These are phyloP conservation scores for Euphorbia celastroides DNA, from an alignment of 441 rosid species.

Conservation along the genomic window DNA sequence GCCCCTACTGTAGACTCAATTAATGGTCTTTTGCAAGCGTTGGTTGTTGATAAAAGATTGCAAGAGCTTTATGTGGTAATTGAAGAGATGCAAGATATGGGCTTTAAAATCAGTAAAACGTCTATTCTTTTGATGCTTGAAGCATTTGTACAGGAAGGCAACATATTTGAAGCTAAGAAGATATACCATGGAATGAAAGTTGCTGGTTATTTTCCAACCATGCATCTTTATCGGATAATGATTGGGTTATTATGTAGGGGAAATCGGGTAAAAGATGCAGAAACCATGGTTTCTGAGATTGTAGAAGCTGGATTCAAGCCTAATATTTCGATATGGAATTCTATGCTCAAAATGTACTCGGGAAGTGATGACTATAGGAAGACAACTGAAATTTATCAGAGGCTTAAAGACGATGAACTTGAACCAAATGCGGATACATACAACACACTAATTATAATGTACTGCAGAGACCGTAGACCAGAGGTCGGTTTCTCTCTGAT, in stretches of 20 bases:
- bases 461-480: conserved; percentile 81
- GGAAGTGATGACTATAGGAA: conserved; percentile 69
- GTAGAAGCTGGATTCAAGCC: conserved; percentile 82
- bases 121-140: conserved; percentile 87
- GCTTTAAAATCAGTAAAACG: conserved; percentile 85
- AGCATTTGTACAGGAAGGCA: conserved; percentile 77
- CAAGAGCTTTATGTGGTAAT: conserved; percentile 81
- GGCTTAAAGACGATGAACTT: conserved; percentile 59
- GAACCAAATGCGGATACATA: conserved; percentile 83
- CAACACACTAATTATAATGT: conserved; percentile 79
- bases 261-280: conserved; percentile 77
- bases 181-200: conserved; percentile 95
- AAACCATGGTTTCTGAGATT: conserved; percentile 89
- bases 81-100: conserved; percentile 95
- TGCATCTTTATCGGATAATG: conserved; percentile 89
- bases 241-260: conserved; percentile 70
- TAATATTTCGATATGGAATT: conserved; percentile 81
- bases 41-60: conserved; percentile 71
- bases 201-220: conserved; percentile 88
- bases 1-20: conserved; percentile 85
- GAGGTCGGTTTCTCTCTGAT: conserved; percentile 75
- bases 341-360: conserved; percentile 76
- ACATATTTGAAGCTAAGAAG: conserved; percentile 85
- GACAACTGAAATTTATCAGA: conserved; percentile 67
- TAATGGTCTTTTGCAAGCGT: conserved; percentile 76